Percentiles rank a stretch among this genome's conserved stretches.
Conservation (phyloP, 2,329 filamentous ascomycete species). For the Penicillium corylophilum region DNA sequence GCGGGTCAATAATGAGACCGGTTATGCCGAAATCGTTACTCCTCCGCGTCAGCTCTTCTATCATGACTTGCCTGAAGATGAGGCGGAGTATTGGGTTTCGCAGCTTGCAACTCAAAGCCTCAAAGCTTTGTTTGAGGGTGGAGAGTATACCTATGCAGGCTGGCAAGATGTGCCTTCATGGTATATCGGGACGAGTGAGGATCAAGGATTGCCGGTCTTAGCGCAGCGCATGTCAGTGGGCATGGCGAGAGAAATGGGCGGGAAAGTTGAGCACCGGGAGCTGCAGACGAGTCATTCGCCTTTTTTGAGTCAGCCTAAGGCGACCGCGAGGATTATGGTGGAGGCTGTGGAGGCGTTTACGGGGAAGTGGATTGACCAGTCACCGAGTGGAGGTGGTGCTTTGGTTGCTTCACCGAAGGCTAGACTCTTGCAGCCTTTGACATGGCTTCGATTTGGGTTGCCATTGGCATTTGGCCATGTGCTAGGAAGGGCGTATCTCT, state of each 20-base stretch:
- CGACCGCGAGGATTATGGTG: conserved; percentile 40
- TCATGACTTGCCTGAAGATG: conserved; percentile 49
- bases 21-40: conserved; percentile 42
- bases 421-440: neutral
- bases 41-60: conserved; percentile 49
- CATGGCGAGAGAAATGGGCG: conserved; percentile 42
- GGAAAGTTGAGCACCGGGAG: conserved; percentile 40
- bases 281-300: conserved; percentile 51
- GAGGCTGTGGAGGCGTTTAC: conserved; percentile 38
- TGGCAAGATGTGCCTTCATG: conserved; percentile 51
- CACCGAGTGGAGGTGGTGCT: neutral
- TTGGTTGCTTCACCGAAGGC: neutral
- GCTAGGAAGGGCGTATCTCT: neutral
- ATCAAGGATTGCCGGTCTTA: conserved; percentile 42
- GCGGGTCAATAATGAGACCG: conserved; percentile 41
- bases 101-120: conserved; percentile 45
- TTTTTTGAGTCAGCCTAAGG: conserved; percentile 49
- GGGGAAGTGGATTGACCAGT: neutral
- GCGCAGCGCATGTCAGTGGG: conserved; percentile 42
- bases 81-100: conserved; percentile 45
- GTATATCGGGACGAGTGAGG: conserved; percentile 48
- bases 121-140: conserved; percentile 48
- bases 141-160: conserved; percentile 46
- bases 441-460: neutral
- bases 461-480: neutral